phyloP scores from a whole-genome alignment of 2,329 filamentous ascomycete species.

The Verticillium dahliae region DNA sequence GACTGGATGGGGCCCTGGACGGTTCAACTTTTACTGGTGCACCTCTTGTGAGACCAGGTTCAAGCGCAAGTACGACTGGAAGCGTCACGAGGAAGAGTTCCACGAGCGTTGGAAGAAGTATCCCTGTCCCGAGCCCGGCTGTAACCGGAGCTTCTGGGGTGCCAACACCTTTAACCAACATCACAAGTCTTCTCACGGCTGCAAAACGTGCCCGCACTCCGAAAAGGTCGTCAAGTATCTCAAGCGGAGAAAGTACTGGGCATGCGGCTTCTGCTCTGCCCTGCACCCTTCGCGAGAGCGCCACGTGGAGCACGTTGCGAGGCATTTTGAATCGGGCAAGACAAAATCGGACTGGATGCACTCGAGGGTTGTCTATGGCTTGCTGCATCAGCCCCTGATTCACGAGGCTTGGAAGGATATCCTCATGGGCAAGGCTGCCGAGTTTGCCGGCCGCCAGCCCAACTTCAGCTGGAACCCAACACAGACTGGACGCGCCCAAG shows the following conservation, averaged over 20 bases:
- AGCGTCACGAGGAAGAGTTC: constrained; percentile 63
- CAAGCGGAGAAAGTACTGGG: constrained; percentile 60
- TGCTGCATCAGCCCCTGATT: constrained; percentile 59
- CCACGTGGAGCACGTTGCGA: constrained; percentile 61
- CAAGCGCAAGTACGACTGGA: constrained; percentile 64
- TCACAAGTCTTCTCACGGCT: constrained; percentile 58
- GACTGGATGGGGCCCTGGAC: constrained; percentile 12
- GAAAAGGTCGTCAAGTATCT: constrained; percentile 57
- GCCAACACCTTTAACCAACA: constrained; percentile 64
- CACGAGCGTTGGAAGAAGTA: constrained; percentile 64
- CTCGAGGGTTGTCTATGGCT: constrained; percentile 59
- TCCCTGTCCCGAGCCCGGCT: constrained; percentile 55
- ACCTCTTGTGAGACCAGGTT: constrained; percentile 58
- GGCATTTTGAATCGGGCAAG: constrained; percentile 59
- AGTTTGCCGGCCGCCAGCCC: constrained; percentile 47
- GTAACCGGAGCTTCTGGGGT: constrained; percentile 62
- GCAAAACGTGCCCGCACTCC: constrained; percentile 59
- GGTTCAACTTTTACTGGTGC: constrained; percentile 46
- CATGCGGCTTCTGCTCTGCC: constrained; percentile 61
- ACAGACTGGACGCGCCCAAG: constrained; percentile 49
- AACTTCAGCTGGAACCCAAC: constrained; percentile 57
- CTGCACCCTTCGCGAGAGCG: constrained; percentile 58
- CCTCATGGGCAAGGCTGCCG: constrained; percentile 45
- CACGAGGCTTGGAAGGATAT: constrained; percentile 55
- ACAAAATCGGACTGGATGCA: constrained; percentile 63